phyloP scores from a whole-genome alignment of 495 filamentous ascomycete genomes.

The Penicillium maclennaniae region DNA sequence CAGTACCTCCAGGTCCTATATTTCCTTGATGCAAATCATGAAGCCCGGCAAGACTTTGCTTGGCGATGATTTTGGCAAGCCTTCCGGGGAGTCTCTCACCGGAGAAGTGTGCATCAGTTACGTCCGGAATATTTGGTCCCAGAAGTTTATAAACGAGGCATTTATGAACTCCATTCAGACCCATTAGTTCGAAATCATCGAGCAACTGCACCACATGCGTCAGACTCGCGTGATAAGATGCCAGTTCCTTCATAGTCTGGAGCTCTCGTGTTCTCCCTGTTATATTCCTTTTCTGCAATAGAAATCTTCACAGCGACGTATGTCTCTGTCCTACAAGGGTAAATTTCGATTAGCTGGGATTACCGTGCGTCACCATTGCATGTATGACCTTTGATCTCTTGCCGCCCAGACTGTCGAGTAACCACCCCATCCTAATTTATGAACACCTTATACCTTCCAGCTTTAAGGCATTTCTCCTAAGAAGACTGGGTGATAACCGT shows the following conservation, averaged over 20 bases:
- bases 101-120: slow-evolving; percentile 24
- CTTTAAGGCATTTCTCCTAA: slow-evolving; percentile 34
- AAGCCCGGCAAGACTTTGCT: slow-evolving; percentile 39
- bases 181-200: slow-evolving; percentile 36
- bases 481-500: slow-evolving; percentile 44
- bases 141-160: slow-evolving; percentile 46
- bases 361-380: slow-evolving; percentile 2
- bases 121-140: slow-evolving; percentile 35
- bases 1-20: slow-evolving; percentile 42
- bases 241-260: slow-evolving; percentile 19
- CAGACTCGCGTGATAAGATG: slow-evolving; percentile 15
- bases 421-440: slow-evolving; percentile 47
- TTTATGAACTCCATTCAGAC: slow-evolving; percentile 45
- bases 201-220: slow-evolving; percentile 32
- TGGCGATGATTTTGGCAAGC: slow-evolving; percentile 41
- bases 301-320: slow-evolving; percentile 34
- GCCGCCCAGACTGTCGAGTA: slow-evolving; percentile 51
- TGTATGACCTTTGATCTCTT: slow-evolving; percentile 32
- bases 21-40: slow-evolving; percentile 38
- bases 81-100: slow-evolving; percentile 35
- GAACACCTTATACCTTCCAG: slow-evolving; percentile 42
- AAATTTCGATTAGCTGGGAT: slow-evolving; percentile 15
- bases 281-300: slow-evolving; percentile 17
- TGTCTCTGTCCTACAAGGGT: slow-evolving; percentile 13
- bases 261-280: slow-evolving; percentile 23